These are phyloP conservation scores for Physaria fendleri DNA, from an alignment of 345 rosid genomes.

Conservation along the genomic window DNA sequence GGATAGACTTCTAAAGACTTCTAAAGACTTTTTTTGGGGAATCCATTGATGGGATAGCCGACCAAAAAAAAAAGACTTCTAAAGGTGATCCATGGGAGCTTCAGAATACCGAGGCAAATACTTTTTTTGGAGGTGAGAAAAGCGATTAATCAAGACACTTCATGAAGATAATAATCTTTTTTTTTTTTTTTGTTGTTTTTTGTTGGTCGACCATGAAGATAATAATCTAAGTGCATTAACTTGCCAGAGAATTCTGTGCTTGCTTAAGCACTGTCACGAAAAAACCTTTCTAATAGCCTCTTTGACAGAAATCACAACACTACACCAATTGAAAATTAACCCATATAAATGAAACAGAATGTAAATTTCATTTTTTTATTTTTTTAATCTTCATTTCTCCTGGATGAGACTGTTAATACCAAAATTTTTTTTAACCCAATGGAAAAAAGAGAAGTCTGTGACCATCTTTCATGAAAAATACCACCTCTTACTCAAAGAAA, in stretches of 20 bases:
- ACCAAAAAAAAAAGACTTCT: too few species aligned
- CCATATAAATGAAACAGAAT: constrained; percentile 8
- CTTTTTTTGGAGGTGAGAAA: constrained; percentile 36
- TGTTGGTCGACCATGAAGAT: too few species aligned
- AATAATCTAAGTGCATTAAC: constrained; percentile 40
- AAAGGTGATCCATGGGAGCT: too few species aligned
- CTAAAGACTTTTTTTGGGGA: too few species aligned
- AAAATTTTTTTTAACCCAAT: neutral
- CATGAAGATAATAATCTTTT: too few species aligned
- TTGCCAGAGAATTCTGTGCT: constrained; percentile 53
- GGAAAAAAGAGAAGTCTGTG: neutral
- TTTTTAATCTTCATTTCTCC: constrained; percentile 1
- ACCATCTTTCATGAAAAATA: neutral
- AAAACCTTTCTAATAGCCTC: constrained; percentile 71
- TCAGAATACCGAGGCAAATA: constrained; percentile 35
- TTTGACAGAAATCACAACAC: constrained; percentile 31
- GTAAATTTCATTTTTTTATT: neutral
- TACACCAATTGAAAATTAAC: neutral
- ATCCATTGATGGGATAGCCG: too few species aligned
- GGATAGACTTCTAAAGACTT: too few species aligned
- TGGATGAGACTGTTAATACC: neutral
- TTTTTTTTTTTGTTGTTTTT: too few species aligned
- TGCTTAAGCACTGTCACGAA: constrained; percentile 49
- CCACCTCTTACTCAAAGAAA: neutral
- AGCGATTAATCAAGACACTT: constrained; percentile 48